Evolutionary conservation across 345 rosid genomes (phyloP).

Genomic region (Populus deltoides): DNA sequence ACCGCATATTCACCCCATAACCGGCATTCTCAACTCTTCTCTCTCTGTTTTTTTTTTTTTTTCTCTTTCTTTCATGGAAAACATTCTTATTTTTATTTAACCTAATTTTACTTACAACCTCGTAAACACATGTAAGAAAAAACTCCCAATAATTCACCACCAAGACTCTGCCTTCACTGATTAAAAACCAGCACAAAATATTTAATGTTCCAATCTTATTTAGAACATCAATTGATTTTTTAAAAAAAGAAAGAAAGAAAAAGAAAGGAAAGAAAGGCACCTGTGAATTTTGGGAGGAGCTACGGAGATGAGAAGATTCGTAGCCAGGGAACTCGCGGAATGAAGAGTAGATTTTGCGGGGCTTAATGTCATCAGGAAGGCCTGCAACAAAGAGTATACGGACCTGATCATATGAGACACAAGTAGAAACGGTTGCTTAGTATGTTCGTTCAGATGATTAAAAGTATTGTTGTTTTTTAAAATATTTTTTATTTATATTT

Average conservation of each 20-base stretch:
- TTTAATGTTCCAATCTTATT: no score
- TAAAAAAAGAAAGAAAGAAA: no score
- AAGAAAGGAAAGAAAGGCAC: slow-evolving; percentile 13
- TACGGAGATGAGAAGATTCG: slow-evolving; percentile 79
- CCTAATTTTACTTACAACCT: background rate
- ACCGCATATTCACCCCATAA: background rate
- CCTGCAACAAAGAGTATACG: slow-evolving; percentile 92
- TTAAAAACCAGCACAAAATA: background rate
- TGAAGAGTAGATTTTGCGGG: slow-evolving; percentile 82
- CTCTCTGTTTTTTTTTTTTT: no score
- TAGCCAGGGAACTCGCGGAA: slow-evolving; percentile 89
- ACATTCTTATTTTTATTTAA: background rate
- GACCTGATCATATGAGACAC: slow-evolving; percentile 44
- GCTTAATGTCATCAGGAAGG: slow-evolving; percentile 80
- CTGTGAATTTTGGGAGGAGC: slow-evolving; percentile 49
- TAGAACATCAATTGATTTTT: background rate
- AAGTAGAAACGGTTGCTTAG: slow-evolving; percentile 30
- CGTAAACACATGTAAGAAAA: background rate
- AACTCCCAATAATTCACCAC: background rate
- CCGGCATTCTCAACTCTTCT: no score
- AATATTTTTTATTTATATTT: no score
- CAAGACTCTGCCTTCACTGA: background rate
- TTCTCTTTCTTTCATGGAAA: background rate
- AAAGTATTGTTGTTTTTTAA: no score
- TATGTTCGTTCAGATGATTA: background rate